Evolutionary conservation across 2,329 filamentous ascomycete genomes (phyloP).

Genomic region (Pyricularia grisea): DNA sequence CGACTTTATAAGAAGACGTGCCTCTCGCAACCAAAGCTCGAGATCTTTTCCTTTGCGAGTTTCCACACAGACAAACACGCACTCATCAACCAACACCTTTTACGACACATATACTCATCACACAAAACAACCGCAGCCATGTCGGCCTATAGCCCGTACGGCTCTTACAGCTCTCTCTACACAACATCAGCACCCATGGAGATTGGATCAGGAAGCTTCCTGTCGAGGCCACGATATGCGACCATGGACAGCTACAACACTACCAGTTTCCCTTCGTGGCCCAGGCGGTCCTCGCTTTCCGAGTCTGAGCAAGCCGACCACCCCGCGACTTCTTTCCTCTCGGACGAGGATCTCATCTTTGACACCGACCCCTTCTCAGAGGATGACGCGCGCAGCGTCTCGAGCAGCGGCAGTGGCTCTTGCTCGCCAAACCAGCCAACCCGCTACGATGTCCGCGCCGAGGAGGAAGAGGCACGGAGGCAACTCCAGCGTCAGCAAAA

Average conservation of each 20-base stretch:
- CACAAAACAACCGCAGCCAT: slow-evolving; percentile 21
- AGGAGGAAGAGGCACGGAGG: slow-evolving; percentile 34
- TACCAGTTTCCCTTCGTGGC: slow-evolving; percentile 52
- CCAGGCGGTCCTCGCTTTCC: slow-evolving; percentile 41
- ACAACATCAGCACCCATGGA: slow-evolving; percentile 33
- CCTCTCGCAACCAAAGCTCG: slow-evolving; percentile 3
- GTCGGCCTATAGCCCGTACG: slow-evolving; percentile 33
- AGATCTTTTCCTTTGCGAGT: slow-evolving; percentile 1
- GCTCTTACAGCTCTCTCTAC: slow-evolving; percentile 40
- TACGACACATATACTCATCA: not conserved
- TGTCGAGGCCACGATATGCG: slow-evolving; percentile 18
- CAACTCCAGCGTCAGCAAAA: slow-evolving; percentile 40
- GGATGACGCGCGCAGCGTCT: slow-evolving; percentile 38
- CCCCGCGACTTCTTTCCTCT: slow-evolving; percentile 46
- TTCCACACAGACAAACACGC: not conserved
- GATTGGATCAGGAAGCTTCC: slow-evolving; percentile 28
- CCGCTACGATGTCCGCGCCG: slow-evolving; percentile 12
- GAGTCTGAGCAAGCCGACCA: slow-evolving; percentile 29
- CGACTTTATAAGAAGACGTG: not conserved
- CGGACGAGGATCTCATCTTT: slow-evolving; percentile 54
- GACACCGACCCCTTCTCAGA: slow-evolving; percentile 38
- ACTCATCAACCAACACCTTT: not conserved
- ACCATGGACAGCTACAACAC: slow-evolving; percentile 17
- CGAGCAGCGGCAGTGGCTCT: slow-evolving; percentile 28
- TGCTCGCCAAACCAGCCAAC: slow-evolving; percentile 17